A percentile compares a stretch with the other conserved stretches of the same genome.
These are phyloP conservation scores for Aspergillus glaucus DNA, from an alignment of 2,329 filamentous ascomycete genomes.

Conservation along the genomic window DNA sequence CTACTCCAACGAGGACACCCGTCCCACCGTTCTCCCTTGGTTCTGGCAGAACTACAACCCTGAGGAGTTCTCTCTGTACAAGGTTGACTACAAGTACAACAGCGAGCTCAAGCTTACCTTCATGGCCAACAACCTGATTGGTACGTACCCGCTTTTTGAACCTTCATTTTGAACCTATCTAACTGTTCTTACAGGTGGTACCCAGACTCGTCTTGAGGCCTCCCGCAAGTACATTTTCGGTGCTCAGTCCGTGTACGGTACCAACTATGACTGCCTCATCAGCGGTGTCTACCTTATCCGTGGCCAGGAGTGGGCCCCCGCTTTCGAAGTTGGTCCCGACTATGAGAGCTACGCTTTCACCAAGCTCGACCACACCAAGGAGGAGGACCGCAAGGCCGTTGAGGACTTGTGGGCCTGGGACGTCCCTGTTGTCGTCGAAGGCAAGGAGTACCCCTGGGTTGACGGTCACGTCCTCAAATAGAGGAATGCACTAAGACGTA, in stretches of 20 bases:
- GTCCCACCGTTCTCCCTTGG: constrained; percentile 77
- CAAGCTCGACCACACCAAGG: constrained; percentile 87
- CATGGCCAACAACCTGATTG: constrained; percentile 99
- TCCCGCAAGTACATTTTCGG: constrained; percentile 99
- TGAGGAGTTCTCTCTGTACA: constrained; percentile 94
- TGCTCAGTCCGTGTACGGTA: constrained; percentile 78
- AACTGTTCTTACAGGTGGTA: constrained; percentile 55
- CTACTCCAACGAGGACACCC: constrained; percentile 94
- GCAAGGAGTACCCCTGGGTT: constrained; percentile 83
- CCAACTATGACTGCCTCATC: constrained; percentile 82
- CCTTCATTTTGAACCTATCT: constrained; percentile 10
- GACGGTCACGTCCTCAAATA: constrained; percentile 99
- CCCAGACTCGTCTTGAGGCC: constrained; percentile 93
- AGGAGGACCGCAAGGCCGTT: constrained; percentile 78
- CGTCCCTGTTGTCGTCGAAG: constrained; percentile 68
- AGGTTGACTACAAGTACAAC: constrained; percentile 97
- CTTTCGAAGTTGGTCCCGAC: constrained; percentile 96
- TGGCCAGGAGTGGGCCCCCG: constrained; percentile 75
- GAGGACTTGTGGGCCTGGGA: constrained; percentile 91
- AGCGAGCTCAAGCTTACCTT: constrained; percentile 94
- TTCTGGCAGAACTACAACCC: constrained; percentile 97
- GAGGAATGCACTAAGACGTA: constrained; percentile 29
- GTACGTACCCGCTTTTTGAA: constrained; percentile 31
- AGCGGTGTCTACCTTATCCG: constrained; percentile 92
- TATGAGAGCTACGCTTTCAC: constrained; percentile 93